Evolutionary conservation across 1,284 basidiomycete species (phyloP), one percentile per base, ranked within the genome.

Genomic region (Fomitopsis schrenkii): DNA sequence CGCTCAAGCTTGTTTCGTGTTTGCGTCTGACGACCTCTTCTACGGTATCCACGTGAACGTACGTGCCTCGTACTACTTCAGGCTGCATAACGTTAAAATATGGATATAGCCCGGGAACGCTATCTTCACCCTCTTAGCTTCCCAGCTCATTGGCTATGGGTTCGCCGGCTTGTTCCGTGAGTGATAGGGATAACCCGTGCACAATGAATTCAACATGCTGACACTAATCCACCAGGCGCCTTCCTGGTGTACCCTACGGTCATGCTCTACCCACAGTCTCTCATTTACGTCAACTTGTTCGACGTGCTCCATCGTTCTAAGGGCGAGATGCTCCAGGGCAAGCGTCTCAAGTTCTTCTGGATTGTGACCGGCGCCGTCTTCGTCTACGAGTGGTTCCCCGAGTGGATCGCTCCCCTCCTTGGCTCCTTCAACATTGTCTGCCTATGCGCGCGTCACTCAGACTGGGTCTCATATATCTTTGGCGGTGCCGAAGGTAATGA

Each of bases 341-440:
- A 84, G 66, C 80, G 83, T 7, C 71, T 61, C 35, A 33, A 40
- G 7, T 80, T 83, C 66, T 88, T 88, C 76, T 86, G 85, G 83
- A 70, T 75, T 30, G 67, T 82, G 5, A 83, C 84, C 62, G 70
- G 80, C 58, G 79, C 70, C 19, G 81, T 84, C 6, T 61, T 61
- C 52, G 52, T 58, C 12, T 61, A 57, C 28, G 60, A 61, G 57
- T 61, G 60, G 60, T 61, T 61, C 57, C 60, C 60, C 7, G 60
- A 61, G 60, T 61, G 56, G 55, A 61, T 61, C 19, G 60, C 60
- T 19, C 60, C 60, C 9, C 36, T 61, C 35, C 60, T 61, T 22
- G 60, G 60, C 19, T 61, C 60, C 17, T 61, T 61, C 60, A 61
- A 61, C 56, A 61, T 61, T 22, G 60, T 61, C 17, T 61, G 60